Conservation (phyloP, 805 yeast species). For the Naumovozyma dairenensis region DNA sequence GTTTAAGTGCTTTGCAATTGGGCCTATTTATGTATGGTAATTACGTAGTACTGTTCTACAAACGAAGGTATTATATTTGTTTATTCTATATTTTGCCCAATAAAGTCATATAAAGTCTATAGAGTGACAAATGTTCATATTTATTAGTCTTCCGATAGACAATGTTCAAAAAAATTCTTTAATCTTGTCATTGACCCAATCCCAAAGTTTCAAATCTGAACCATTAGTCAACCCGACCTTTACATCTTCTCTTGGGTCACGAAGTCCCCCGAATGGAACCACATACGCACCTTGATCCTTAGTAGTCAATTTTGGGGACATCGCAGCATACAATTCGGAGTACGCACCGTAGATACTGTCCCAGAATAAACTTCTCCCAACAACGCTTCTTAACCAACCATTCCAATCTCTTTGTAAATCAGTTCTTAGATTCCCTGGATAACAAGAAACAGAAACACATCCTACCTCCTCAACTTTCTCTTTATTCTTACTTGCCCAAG, state of each 20-base stretch:
- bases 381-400: too few species aligned
- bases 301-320: constrained; percentile 27
- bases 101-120: too few species aligned
- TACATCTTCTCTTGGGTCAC: constrained; percentile 24
- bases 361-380: constrained; percentile 9
- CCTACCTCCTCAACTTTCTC: constrained; percentile 18
- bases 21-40: too few species aligned
- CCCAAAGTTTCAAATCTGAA: constrained; percentile 16
- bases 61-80: too few species aligned
- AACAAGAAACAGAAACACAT: constrained; percentile 27
- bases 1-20: too few species aligned
- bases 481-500: constrained; percentile 27
- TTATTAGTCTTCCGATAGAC: too few species aligned
- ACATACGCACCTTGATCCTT: constrained; percentile 28
- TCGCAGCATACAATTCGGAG: constrained; percentile 31
- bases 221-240: constrained; percentile 18
- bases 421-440: constrained; percentile 31
- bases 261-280: constrained; percentile 29
- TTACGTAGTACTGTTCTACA: too few species aligned
- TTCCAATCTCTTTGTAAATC: constrained; percentile 25
- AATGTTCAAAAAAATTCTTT: too few species aligned
- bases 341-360: constrained; percentile 30
- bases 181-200: constrained; percentile 13
- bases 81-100: too few species aligned
- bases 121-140: too few species aligned